phyloP scores from a whole-genome alignment of 495 filamentous ascomycete genomes.

The Neurospora sp. region DNA sequence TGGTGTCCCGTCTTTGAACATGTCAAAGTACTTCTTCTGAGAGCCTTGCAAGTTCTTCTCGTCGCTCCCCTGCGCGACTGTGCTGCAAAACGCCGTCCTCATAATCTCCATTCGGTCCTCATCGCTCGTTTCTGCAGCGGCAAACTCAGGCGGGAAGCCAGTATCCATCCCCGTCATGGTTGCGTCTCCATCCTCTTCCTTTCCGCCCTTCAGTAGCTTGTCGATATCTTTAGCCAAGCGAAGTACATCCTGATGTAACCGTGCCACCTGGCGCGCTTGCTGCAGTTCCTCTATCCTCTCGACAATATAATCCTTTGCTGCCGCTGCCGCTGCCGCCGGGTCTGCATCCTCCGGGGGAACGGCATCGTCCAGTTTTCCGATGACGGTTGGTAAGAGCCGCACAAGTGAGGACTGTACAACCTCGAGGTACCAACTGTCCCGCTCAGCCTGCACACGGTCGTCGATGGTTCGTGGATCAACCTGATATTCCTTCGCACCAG shows the following conservation, averaged over 20 bases:
- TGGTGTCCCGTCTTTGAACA: slow-evolving; percentile 22
- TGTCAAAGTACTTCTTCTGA: slow-evolving; percentile 32
- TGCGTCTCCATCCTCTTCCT: slow-evolving; percentile 1
- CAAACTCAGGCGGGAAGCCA: slow-evolving; percentile 4
- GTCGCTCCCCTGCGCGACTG: slow-evolving; percentile 5
- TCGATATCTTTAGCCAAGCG: slow-evolving; percentile 11
- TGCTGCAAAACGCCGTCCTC: slow-evolving; percentile 25
- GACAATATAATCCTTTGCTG: slow-evolving; percentile 6
- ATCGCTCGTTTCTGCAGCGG: slow-evolving; percentile 12
- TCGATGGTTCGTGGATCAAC: slow-evolving; percentile 28
- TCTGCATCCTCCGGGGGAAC: slow-evolving; percentile 16
- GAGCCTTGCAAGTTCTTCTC: slow-evolving; percentile 9
- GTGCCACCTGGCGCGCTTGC: not conserved
- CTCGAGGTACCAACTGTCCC: slow-evolving; percentile 34
- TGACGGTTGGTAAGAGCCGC: slow-evolving; percentile 14
- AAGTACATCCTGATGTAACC: not conserved
- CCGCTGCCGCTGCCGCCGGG: not conserved
- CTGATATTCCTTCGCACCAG: slow-evolving; percentile 26
- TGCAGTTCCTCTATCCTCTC: slow-evolving; percentile 19
- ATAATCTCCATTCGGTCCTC: slow-evolving; percentile 17
- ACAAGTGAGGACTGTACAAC: slow-evolving; percentile 22
- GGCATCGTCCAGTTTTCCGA: slow-evolving; percentile 11
- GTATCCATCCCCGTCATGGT: slow-evolving; percentile 1
- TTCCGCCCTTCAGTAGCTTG: slow-evolving; percentile 10
- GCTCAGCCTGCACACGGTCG: slow-evolving; percentile 30